Evolutionary conservation across 768 basidiomycete genomes (phyloP).

Genomic region (Phylloporus sp.): DNA sequence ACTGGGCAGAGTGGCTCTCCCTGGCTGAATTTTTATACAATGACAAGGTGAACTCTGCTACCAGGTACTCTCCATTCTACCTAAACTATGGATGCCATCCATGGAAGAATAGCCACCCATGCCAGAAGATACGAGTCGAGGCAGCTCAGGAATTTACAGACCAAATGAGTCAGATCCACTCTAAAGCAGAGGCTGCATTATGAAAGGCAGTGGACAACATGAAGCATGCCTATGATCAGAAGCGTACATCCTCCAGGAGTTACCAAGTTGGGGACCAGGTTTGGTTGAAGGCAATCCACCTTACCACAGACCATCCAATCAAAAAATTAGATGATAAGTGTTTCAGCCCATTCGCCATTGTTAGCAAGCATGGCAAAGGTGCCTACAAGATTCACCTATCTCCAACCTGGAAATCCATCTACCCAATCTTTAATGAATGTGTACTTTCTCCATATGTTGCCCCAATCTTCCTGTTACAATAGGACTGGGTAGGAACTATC

Average conservation of each 20-base stretch:
- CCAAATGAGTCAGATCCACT: background rate
- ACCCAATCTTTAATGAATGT: constrained; percentile 11
- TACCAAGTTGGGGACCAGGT: constrained; percentile 23
- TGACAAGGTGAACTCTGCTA: no score
- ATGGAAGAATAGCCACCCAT: no score
- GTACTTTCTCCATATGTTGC: background rate
- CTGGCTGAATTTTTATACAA: no score
- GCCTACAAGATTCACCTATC: constrained; percentile 18
- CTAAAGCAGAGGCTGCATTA: constrained; percentile 3
- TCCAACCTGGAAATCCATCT: constrained; percentile 18
- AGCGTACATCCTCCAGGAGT: background rate
- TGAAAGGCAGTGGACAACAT: constrained; percentile 21
- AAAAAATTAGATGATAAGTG: constrained; percentile 16
- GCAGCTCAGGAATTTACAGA: no score
- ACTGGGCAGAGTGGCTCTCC: constrained; percentile 24
- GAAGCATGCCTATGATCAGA: constrained; percentile 20
- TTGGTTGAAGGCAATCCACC: constrained; percentile 24
- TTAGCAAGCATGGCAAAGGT: constrained; percentile 14
- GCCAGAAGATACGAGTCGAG: no score
- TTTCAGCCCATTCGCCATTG: constrained; percentile 25
- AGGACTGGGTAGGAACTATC: no score
- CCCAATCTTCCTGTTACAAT: background rate
- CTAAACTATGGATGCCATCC: no score
- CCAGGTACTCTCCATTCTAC: no score
- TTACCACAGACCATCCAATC: constrained; percentile 18